phyloP scores from a whole-genome alignment of 257 asterid species.

The Fraxinus excelsior region DNA sequence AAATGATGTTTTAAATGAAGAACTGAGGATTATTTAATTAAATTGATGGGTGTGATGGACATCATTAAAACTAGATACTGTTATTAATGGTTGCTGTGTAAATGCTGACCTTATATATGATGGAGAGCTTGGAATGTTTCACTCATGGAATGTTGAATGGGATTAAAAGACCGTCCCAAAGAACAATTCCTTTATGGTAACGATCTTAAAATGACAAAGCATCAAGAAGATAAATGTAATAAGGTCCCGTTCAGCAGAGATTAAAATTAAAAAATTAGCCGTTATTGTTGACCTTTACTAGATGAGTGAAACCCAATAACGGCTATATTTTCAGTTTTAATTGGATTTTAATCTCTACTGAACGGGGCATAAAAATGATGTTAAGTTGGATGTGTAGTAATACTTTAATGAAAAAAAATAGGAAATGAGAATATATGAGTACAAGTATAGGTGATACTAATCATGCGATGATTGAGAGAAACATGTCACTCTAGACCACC shows the following conservation, averaged over 20 bases:
- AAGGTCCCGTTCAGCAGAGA: no score
- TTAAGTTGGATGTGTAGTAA: neutral
- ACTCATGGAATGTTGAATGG: neutral
- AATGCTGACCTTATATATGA: neutral
- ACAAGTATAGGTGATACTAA: neutral
- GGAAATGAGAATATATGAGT: neutral
- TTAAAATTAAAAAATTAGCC: no score
- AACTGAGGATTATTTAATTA: neutral
- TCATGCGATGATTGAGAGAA: neutral
- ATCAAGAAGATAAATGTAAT: neutral
- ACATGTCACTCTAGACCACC: neutral
- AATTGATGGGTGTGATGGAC: no score
- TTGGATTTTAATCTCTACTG: no score
- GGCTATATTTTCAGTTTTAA: no score
- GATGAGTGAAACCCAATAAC: no score
- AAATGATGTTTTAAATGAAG: conserved; percentile 1
- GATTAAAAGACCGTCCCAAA: neutral
- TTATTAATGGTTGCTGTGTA: neutral
- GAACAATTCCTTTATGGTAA: neutral
- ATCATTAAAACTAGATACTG: no score
- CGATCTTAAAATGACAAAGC: neutral
- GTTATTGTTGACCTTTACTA: no score
- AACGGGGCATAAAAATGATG: neutral
- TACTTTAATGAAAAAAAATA: neutral
- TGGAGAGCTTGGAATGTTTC: neutral